phyloP scores from a whole-genome alignment of 306 rosid genomes.

The Biancaea sappan region DNA sequence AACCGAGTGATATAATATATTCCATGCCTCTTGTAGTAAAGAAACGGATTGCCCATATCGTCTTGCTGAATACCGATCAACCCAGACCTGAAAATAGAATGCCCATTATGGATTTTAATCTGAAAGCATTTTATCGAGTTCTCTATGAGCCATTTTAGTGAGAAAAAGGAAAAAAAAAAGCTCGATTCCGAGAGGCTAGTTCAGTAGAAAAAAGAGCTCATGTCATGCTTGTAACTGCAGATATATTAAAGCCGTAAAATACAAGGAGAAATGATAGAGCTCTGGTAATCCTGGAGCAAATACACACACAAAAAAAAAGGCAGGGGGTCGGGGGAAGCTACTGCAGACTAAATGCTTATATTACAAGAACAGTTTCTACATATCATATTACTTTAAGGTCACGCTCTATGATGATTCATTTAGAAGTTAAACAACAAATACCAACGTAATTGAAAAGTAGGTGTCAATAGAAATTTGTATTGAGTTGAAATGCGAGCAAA shows the following conservation, averaged over 20 bases:
- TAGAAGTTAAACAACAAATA: background rate
- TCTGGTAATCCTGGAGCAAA: conserved; percentile 9
- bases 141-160: background rate
- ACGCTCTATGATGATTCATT: background rate
- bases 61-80: conserved; percentile 70
- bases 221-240: background rate
- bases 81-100: conserved; percentile 68
- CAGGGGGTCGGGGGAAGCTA: background rate
- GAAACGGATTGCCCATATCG: conserved; percentile 75
- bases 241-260: background rate
- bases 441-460: background rate
- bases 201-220: background rate
- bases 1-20: conserved; percentile 69
- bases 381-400: background rate
- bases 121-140: background rate
- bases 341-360: background rate
- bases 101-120: conserved; percentile 10
- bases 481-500: background rate
- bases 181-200: background rate
- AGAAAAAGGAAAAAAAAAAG: background rate
- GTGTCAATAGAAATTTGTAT: background rate
- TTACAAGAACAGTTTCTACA: conserved; percentile 2
- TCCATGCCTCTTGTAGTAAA: conserved; percentile 75
- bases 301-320: background rate
- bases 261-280: conserved; percentile 18